Evolutionary conservation across 306 rosid genomes (phyloP), one percentile per base, ranked within the genome.

Genomic region (Trifolium repens): DNA sequence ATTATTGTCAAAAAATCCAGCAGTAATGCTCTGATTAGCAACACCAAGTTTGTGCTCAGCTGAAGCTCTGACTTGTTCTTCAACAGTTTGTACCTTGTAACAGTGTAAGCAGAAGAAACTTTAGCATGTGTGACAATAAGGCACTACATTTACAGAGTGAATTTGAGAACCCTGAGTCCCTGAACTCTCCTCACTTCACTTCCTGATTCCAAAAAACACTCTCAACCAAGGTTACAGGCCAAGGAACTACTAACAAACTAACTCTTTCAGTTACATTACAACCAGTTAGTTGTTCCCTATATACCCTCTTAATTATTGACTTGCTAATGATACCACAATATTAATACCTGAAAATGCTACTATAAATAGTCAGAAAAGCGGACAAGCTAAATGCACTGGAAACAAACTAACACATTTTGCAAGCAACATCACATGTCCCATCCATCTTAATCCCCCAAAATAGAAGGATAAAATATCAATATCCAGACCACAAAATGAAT

Each of bases 41-140:
- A 96, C 99, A 7, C 98, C 99, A 72, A 96, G 90, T 84, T 96
- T 96, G 85, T 96, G 99, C 91, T 96, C 99, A 26, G 99, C 99
- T 17, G 99, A 82, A 84, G 99, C 99, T 82, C 99, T 83, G 69
- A 96, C 99, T 96, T 96, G 99, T 87, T 96, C 99, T 88, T 96
- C 99, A 68, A 96, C 99, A 27, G 99, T 96, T 96, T 96, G 93
- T 81, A 96, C 99, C 99, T 94, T 85, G 32, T 47, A 34, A 70
- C 42, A 66, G 54, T 59, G 65, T 14, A 84, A 72, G 54, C 55
- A 58, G 71, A 60, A 53, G 39, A 58, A 8, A 75, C 63, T 68
- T 83, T n/a, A 78, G 77, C 62, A 79, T 76, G 71, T 35, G 68
- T n/a, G 77, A 49, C 14, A 46, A 57, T 46, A 71, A 35, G 62